These are phyloP conservation scores for Saitozyma podzolica DNA, from an alignment of 768 basidiomycete species.

Conservation along the genomic window DNA sequence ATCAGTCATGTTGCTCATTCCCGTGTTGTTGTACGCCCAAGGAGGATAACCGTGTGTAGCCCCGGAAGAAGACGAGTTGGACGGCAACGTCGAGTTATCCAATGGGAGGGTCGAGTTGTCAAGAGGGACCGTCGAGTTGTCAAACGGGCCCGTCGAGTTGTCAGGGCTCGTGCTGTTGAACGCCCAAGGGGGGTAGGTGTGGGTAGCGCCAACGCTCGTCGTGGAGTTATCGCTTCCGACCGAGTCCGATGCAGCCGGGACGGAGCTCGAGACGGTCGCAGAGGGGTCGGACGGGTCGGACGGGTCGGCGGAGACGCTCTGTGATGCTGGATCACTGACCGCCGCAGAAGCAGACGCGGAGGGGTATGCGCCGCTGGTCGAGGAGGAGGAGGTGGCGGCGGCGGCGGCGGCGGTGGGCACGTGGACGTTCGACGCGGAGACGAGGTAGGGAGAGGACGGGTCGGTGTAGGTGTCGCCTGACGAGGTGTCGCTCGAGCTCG, in stretches of 20 bases:
- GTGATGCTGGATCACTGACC: background rate
- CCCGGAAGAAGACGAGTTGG: background rate
- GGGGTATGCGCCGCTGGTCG: background rate
- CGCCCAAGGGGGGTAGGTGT: slow-evolving; percentile 17
- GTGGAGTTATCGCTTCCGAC: slow-evolving; percentile 6
- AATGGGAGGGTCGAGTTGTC: background rate
- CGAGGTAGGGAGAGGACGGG: slow-evolving; percentile 13
- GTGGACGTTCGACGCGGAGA: slow-evolving; percentile 8
- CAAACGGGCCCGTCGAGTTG: no score
- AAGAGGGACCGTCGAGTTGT: no score
- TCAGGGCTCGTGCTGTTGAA: slow-evolving; percentile 3
- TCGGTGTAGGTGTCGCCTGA: background rate
- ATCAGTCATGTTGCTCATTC: background rate
- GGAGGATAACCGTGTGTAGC: slow-evolving; percentile 1
- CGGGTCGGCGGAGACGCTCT: background rate
- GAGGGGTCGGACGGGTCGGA: slow-evolving; percentile 7
- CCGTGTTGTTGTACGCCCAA: background rate
- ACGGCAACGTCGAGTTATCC: background rate
- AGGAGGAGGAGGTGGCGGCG: background rate
- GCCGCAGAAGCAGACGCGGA: slow-evolving; percentile 1
- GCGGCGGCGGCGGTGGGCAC: slow-evolving; percentile 3
- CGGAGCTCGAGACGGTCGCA: background rate
- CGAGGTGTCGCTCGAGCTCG: slow-evolving; percentile 1
- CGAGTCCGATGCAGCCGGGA: background rate
- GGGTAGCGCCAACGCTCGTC: slow-evolving; percentile 4